These are phyloP conservation scores for Herpetospermum pedunculosum DNA, from an alignment of 306 rosid species.

Conservation along the genomic window DNA sequence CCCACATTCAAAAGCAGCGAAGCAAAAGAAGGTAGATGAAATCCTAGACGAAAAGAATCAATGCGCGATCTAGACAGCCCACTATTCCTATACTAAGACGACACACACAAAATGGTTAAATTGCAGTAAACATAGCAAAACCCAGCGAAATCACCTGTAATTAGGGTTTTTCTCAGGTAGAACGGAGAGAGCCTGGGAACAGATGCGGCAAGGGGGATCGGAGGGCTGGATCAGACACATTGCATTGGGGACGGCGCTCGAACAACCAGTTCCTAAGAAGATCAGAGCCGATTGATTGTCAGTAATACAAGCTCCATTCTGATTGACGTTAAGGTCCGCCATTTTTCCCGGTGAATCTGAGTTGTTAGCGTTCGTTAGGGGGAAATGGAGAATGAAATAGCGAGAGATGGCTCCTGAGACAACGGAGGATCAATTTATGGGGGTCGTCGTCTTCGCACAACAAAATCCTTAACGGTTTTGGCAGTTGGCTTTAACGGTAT, in stretches of 20 bases:
- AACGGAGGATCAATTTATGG: not conserved
- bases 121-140: too few species aligned
- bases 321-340: conserved; percentile 36
- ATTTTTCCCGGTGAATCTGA: conserved; percentile 15
- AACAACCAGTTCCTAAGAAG: conserved; percentile 87
- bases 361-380: not conserved
- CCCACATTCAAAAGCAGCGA: not conserved
- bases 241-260: conserved; percentile 73
- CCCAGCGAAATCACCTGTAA: conserved; percentile 42
- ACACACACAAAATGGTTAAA: not conserved
- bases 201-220: conserved; percentile 73
- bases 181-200: conserved; percentile 46
- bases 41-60: not conserved
- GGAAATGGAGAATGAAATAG: not conserved
- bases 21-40: not conserved
- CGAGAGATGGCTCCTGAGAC: not conserved
- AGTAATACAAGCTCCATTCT: conserved; percentile 10
- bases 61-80: conserved; percentile 4
- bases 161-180: conserved; percentile 74
- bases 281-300: conserved; percentile 53
- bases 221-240: conserved; percentile 73
- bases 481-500: not conserved
- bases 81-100: not conserved
- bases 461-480: not conserved
- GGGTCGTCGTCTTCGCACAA: not conserved